Evolutionary conservation across 768 basidiomycete genomes (phyloP), one percentile per base, ranked within the genome.

Genomic region (Podaxis mareebaensis): DNA sequence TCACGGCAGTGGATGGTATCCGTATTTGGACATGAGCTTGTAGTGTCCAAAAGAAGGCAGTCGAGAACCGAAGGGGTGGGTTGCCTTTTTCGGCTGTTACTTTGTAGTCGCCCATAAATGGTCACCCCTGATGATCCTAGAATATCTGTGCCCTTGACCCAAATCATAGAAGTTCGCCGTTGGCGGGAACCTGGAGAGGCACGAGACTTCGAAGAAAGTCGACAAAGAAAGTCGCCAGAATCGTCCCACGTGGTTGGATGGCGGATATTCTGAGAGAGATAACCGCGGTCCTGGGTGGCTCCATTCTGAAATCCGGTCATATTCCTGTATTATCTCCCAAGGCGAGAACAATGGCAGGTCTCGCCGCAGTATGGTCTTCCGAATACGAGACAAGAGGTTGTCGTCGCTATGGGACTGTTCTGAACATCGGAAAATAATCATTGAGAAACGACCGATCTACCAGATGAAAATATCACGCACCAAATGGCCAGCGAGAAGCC

Each of bases 71-170:
- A 58, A 44, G 55, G 40, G 39, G 46, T 61, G 33, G 30, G 8
- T 54, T 58, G 70, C 77, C 74, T 57, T 67, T 74, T 77, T 72
- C 61, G 74, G 76, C 63, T 38, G 65, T 68, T 67, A 64, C 74
- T 68, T 79, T 79, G 77, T 78, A 1, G 10, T 12, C n/a, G n/a
- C 4, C 39, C 51, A n/a, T 28, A 58, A 24, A 13, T 30, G 28
- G 42, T 58, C 38, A 57, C 22, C 17, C 20, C 51, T 48, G 10
- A 36, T 44, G 13, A 22, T 15, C 15, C 39, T 30, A 40, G 48
- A 39, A 39, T 58, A 57, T 36, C 38, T 44, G 28, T 26, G 46
- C 62, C 38, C 57, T 53, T 53, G 33, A 40, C 52, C 58, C 61
- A 60, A 67, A 64, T 64, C 69, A 69, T 66, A 63, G 56, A 61